Base-by-base conservation (phyloP, 495 filamentous ascomycete genomes). In the Penicillium herquei region DNA sequence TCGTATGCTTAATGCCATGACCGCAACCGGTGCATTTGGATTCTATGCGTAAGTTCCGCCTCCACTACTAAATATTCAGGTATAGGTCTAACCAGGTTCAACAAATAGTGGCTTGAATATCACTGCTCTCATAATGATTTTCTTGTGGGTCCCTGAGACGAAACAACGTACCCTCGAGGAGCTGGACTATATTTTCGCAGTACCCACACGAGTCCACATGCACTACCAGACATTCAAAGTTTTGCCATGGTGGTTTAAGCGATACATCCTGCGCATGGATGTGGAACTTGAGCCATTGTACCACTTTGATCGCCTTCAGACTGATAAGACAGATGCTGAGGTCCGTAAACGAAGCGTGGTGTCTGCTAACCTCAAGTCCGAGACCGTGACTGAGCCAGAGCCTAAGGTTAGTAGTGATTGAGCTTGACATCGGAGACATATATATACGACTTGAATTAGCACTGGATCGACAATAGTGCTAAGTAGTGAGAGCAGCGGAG, bases 151-250 rank as follows among this genome's bases (percentile, higher is more conserved):
- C 7, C 87, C 87, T 10, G 89, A 92, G 70, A 91, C 89, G 0
- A 92, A 91, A 68, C 87, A 89, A 64, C 79, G 82, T 26, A 90
- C 88, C 3, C 80, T 92, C 10, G 89, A 95, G 68, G 90, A 95
- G 66, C 75, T 95, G 37, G 89, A 95, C 69, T 90, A 91, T 62
- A 83, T 95, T 51, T 95, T 91, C 56, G 87, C 84, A 7, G 87
- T 91, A 8, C 86, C 86, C 0, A 87, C 81, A 16, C 61, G 78
- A 41, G 77, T 76, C 39, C 87, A 90, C 65, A 81, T 80, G 63
- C 56, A 56, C 33, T 89, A 91, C 64, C 87, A 94, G 70, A 32
- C 83, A 30, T 79, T 67, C 51, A 76, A 82, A 57, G 82, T 76
- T 3, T 71, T 90, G n/a, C 83, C 84, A 1, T 93, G 80, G 73